Evolutionary conservation across 306 rosid genomes (phyloP), one percentile per base, ranked within the genome.

Genomic region (Fagus crenata): DNA sequence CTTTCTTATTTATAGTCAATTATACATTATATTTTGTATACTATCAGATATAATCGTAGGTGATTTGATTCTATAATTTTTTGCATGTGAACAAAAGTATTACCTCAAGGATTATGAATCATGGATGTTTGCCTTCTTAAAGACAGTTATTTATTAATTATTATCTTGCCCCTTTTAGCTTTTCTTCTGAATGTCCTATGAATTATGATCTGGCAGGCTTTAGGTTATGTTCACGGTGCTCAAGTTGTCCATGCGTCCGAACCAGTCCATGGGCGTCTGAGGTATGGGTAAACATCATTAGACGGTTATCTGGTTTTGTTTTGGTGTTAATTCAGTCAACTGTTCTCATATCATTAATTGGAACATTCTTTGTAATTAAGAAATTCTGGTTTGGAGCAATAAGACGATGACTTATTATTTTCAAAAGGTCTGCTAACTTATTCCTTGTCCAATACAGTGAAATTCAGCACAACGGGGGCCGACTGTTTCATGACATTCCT

Each of bases 151-250:
- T 35, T 36, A 22, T 63, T 63, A 32, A 13, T 35, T 36, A 22
- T 43, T 49, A 4, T 71, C 33, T 33, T 2, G 15, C 14, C 58
- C 42, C 6, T 51, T 33, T 53, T 51, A 13, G 11, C 12, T 33
- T 71, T 49, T 49, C 75, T 71, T 71, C 40, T 12, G 41, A 49
- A 71, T 73, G 28, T 22, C 28, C 28, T 22, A 22, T 22, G 64
- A 31, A 65, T 42, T 65, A 71, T 82, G 71, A 51, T 84, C 56
- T 73, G 73, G 56, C 83, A 95, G 99, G 99, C 99, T 76, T 90
- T 95, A 84, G 99, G 98, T 71, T 89, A 87, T 75, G 97, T 85
- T 72, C 93, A 95, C 74, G 99, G 99, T 42, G 98, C 97, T 85
- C 91, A 83, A 81, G 86, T 95, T 78, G 92, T 92, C 84, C 98